Conservation (phyloP, 179 eudicot genomes). For the Beta corolliflora region DNA sequence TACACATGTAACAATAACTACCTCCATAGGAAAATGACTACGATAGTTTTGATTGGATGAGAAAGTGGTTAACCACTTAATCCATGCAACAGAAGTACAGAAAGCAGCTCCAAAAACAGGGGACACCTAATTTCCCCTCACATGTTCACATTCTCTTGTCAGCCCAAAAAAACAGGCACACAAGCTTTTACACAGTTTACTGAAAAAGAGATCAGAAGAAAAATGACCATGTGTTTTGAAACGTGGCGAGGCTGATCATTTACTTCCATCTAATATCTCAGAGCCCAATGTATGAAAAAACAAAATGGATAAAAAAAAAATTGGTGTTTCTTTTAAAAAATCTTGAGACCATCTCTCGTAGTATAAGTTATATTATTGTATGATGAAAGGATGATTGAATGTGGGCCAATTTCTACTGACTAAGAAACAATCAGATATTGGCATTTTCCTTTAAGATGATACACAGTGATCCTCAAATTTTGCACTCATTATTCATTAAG, state of each 20-base stretch:
- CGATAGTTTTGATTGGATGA: slow-evolving; percentile 15
- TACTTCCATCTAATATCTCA: slow-evolving; percentile 9
- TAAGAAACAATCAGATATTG: too few relatives aligned
- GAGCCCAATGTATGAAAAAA: neutral
- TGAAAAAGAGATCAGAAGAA: neutral
- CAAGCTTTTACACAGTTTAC: slow-evolving; percentile 13
- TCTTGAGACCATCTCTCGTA: too few relatives aligned
- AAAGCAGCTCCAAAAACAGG: neutral
- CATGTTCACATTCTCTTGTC: slow-evolving; percentile 30
- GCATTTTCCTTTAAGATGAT: too few relatives aligned
- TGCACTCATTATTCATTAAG: too few relatives aligned
- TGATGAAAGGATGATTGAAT: too few relatives aligned
- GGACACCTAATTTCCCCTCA: slow-evolving; percentile 10
- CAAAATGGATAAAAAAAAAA: too few relatives aligned
- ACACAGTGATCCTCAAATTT: too few relatives aligned
- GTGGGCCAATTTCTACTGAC: too few relatives aligned
- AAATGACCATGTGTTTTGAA: slow-evolving; percentile 16
- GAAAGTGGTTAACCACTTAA: slow-evolving; percentile 14
- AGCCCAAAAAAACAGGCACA: slow-evolving; percentile 13
- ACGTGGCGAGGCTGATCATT: slow-evolving; percentile 16
- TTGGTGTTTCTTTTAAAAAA: neutral
- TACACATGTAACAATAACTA: neutral
- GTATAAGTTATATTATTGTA: too few relatives aligned
- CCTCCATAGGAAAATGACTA: neutral
- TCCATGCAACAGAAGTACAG: slow-evolving; percentile 16